These are phyloP conservation scores for Dryas alaskensis DNA, from an alignment of 306 rosid genomes.

Conservation along the genomic window DNA sequence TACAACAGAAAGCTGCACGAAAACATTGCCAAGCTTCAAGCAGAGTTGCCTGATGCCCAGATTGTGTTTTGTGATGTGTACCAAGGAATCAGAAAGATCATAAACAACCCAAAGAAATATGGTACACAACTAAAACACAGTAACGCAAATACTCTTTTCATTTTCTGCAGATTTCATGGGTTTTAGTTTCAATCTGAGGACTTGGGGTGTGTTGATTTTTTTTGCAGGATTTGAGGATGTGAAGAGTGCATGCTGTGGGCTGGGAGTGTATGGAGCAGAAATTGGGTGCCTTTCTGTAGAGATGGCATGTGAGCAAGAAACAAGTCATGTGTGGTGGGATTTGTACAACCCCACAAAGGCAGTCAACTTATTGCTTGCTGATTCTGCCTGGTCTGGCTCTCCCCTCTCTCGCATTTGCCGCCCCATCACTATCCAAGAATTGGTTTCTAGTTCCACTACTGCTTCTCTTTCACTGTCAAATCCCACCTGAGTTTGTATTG, in stretches of 20 bases:
- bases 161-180: neutral
- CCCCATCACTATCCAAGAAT: slow-evolving; percentile 52
- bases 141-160: neutral
- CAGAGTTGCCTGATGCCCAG: slow-evolving; percentile 44
- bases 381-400: slow-evolving; percentile 63
- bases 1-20: slow-evolving; percentile 52
- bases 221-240: slow-evolving; percentile 41
- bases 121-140: slow-evolving; percentile 36
- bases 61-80: slow-evolving; percentile 74
- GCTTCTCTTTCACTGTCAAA: neutral
- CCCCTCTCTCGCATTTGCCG: slow-evolving; percentile 52
- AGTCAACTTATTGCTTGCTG: slow-evolving; percentile 67
- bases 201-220: neutral
- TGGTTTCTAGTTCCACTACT: slow-evolving; percentile 23
- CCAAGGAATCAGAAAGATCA: slow-evolving; percentile 60
- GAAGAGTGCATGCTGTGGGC: slow-evolving; percentile 73
- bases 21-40: slow-evolving; percentile 41
- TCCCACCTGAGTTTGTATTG: neutral
- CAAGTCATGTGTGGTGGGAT: slow-evolving; percentile 83
- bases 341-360: slow-evolving; percentile 60
- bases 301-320: slow-evolving; percentile 45
- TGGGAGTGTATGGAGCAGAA: slow-evolving; percentile 62
- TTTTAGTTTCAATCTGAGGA: neutral
- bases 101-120: slow-evolving; percentile 39
- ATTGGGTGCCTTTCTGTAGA: slow-evolving; percentile 75